Percentiles rank a stretch among this genome's conserved stretches.
Conservation (phyloP, 208 protist species). For the Porcisia deanei region DNA sequence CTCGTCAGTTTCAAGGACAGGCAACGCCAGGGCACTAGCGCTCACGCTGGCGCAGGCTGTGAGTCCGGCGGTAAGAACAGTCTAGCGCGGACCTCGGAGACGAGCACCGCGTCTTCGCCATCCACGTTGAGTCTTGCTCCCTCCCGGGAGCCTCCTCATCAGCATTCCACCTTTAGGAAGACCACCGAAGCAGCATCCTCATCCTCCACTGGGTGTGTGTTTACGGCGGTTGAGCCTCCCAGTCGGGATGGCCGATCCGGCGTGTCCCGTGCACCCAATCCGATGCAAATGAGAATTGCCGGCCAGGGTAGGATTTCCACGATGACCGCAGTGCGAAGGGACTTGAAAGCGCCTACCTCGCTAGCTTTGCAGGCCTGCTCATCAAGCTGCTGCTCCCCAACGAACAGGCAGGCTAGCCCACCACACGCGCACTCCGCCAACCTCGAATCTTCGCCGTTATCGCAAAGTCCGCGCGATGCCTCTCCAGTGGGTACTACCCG, state of each 20-base stretch:
- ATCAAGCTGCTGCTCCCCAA: not conserved
- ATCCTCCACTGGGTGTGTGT: not conserved
- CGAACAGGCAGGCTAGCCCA: not conserved
- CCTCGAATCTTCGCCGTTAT: not conserved
- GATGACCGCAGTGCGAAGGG: not conserved
- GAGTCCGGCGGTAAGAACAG: not conserved
- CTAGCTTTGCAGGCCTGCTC: not conserved
- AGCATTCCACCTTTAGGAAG: constrained; percentile 4
- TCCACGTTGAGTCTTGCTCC: not conserved
- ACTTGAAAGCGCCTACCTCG: not conserved
- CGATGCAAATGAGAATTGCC: not conserved
- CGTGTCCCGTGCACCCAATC: not conserved
- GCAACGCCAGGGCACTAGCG: constrained; percentile 15
- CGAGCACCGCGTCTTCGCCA: constrained; percentile 4
- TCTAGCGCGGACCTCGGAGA: not conserved
- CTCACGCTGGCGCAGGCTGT: not conserved
- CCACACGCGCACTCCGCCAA: not conserved
- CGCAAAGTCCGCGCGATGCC: not conserved
- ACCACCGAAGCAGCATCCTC: not conserved
- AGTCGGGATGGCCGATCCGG: not conserved
- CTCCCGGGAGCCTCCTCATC: not conserved
- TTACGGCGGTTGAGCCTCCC: constrained; percentile 15
- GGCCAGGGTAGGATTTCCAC: not conserved
- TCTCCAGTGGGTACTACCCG: not conserved
- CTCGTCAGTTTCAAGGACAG: constrained; percentile 30